phyloP scores from a whole-genome alignment of 129 eudicot genomes.

The Ambrosia artemisiifolia region DNA sequence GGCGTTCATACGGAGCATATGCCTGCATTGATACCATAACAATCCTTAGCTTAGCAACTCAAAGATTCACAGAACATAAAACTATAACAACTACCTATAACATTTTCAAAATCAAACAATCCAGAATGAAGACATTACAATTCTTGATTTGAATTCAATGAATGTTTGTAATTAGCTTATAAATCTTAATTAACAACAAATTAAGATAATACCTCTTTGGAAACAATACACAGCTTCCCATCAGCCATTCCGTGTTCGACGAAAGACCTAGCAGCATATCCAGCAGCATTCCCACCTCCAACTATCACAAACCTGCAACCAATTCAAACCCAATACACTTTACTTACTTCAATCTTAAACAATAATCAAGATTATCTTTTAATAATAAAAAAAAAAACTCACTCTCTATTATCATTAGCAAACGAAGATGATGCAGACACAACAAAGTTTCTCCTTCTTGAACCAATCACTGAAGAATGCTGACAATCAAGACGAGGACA shows the following conservation, averaged over 20 bases:
- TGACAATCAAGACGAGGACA: constrained; percentile 48
- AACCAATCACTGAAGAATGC: constrained; percentile 20
- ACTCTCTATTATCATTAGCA: constrained; percentile 90
- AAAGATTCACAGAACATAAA: background rate
- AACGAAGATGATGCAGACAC: constrained; percentile 65
- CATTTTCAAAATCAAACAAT: background rate
- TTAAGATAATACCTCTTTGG: constrained; percentile 68
- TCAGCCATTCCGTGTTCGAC: constrained; percentile 86
- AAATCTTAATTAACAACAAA: constrained; percentile 3
- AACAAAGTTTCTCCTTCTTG: constrained; percentile 48
- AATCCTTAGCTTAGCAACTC: background rate
- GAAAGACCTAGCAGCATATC: constrained; percentile 91
- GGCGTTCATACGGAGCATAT: constrained; percentile 93
- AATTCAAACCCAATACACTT: background rate
- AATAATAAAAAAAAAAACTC: constrained; percentile 6
- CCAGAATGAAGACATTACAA: background rate
- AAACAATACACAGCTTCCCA: constrained; percentile 91
- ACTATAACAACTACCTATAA: background rate
- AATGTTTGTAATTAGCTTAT: too few species aligned
- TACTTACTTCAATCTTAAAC: background rate
- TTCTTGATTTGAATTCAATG: background rate
- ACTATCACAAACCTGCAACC: constrained; percentile 76
- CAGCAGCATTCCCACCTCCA: constrained; percentile 99
- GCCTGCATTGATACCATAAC: constrained; percentile 48
- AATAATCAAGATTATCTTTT: background rate